Base-by-base conservation (phyloP, 352 stramenopile genomes). In the Albugo candida region DNA sequence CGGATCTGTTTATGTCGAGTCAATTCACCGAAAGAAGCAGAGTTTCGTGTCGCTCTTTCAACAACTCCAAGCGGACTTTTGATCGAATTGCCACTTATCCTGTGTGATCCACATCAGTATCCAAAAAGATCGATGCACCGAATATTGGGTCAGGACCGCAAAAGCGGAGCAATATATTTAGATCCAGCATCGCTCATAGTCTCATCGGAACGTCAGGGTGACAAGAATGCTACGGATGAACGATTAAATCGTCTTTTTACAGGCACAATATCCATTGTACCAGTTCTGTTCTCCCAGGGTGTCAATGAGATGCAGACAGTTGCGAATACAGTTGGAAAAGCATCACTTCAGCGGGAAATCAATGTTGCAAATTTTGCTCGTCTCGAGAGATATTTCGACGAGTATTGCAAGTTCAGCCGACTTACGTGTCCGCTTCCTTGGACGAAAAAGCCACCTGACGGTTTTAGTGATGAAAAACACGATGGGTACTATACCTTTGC, bases 261-360 rank as follows among this genome's bases (percentile, higher is more conserved):
- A 43, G 60, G 61, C 17, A 49, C 57, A 1, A 82, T 91, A 54
- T 50, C 45, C 6, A 65, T 91, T n/a, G 66, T 83, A 10, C 69
- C 78, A 3, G 64, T 91, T 17, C 56, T 91, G 10, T 91, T 91
- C 50, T 86, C 73, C 1, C 78, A 96, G 43, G 85, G 86, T 36
- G 78, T 96, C 62, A 96, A 96, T 64, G 86, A 95, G 54, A 87
- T 92, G 67, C 83, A 95, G 59, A 95, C 83, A 17, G 69, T 96
- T 6, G 81, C 81, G 2, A 96, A 96, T 51, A 83, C 81, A 0
- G 78, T 88, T 1, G 74, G 78, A 24, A 79, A 70, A 35, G 65
- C 74, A 14, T 60, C 67, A 38, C 47, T 91, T 20, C 78, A 91
- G 56, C 75, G 78, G 48, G 73, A 87, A 35, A 91, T 91, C 53